Conservation (phyloP, 306 rosid genomes). For the Boehmeria nivea region DNA sequence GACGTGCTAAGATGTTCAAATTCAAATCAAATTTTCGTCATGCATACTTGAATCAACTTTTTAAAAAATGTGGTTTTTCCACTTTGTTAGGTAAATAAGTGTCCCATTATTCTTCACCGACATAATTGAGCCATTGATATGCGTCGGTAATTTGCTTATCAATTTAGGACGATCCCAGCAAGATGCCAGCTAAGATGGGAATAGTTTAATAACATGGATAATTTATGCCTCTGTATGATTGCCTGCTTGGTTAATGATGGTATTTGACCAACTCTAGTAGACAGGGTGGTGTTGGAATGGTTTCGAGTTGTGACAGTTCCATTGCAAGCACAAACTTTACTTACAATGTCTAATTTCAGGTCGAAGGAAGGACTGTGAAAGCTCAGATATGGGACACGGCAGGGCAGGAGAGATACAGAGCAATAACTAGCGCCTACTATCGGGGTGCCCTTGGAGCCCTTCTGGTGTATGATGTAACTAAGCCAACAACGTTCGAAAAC, state of each 20-base stretch:
- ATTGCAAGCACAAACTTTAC: neutral
- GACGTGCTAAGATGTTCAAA: no score
- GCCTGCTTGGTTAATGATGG: neutral
- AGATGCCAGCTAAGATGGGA: conserved; percentile 2
- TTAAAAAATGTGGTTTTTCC: no score
- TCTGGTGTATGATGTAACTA: conserved; percentile 75
- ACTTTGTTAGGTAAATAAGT: no score
- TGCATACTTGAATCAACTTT: no score
- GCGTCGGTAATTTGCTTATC: neutral
- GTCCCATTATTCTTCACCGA: neutral
- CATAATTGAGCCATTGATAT: neutral
- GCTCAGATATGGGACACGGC: conserved; percentile 99
- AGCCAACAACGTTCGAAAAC: conserved; percentile 82
- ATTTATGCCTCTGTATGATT: neutral
- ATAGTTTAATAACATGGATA: neutral
- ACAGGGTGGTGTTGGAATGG: neutral
- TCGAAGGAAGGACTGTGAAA: conserved; percentile 85
- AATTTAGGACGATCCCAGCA: neutral
- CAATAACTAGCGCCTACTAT: conserved; percentile 90
- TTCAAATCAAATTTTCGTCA: no score
- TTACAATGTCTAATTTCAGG: conserved; percentile 33
- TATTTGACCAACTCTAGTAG: neutral
- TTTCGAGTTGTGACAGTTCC: no score
- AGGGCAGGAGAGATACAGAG: conserved; percentile 93
- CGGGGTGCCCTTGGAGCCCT: conserved; percentile 95